Percentiles rank a stretch among this genome's conserved stretches.
Conservation (phyloP, 2,329 filamentous ascomycete genomes). For the Akanthomyces muscarius region DNA sequence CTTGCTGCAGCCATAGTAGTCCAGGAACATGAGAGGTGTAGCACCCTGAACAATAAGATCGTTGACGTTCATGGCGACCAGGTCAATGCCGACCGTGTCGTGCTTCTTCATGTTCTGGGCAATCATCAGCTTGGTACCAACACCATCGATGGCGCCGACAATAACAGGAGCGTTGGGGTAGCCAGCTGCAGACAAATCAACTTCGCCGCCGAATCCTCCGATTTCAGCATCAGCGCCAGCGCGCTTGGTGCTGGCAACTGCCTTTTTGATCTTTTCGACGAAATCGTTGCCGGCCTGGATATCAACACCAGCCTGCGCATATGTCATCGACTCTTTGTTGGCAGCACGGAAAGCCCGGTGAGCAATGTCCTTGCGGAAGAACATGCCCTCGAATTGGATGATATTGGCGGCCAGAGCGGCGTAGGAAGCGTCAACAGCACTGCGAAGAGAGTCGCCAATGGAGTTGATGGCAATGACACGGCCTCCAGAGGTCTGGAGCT, state of each 20-base stretch:
- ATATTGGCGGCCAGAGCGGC: slow-evolving; percentile 62
- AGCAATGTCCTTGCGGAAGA: slow-evolving; percentile 90
- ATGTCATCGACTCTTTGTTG: slow-evolving; percentile 64
- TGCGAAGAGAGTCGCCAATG: slow-evolving; percentile 65
- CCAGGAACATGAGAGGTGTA: slow-evolving; percentile 91
- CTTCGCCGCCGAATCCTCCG: slow-evolving; percentile 81
- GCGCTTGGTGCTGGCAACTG: slow-evolving; percentile 78
- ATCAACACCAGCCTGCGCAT: slow-evolving; percentile 87
- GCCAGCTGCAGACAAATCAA: slow-evolving; percentile 62
- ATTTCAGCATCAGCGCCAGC: slow-evolving; percentile 90
- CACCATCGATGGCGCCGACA: slow-evolving; percentile 93
- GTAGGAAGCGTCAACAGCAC: slow-evolving; percentile 86
- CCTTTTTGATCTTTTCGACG: slow-evolving; percentile 85
- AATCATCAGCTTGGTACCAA: slow-evolving; percentile 95
- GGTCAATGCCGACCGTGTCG: slow-evolving; percentile 90
- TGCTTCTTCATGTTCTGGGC: slow-evolving; percentile 87
- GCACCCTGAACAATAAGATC: slow-evolving; percentile 95
- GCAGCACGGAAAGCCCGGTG: slow-evolving; percentile 61
- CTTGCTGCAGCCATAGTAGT: slow-evolving; percentile 94
- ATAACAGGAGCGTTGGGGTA: slow-evolving; percentile 73
- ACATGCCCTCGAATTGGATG: slow-evolving; percentile 84
- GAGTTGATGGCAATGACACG: slow-evolving; percentile 93
- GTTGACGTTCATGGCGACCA: slow-evolving; percentile 99
- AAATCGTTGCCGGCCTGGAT: slow-evolving; percentile 93
- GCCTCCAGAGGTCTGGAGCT: slow-evolving; percentile 75